These are phyloP conservation scores for Nakazawaea molendinolei DNA, from an alignment of 805 yeast species.

Conservation along the genomic window DNA sequence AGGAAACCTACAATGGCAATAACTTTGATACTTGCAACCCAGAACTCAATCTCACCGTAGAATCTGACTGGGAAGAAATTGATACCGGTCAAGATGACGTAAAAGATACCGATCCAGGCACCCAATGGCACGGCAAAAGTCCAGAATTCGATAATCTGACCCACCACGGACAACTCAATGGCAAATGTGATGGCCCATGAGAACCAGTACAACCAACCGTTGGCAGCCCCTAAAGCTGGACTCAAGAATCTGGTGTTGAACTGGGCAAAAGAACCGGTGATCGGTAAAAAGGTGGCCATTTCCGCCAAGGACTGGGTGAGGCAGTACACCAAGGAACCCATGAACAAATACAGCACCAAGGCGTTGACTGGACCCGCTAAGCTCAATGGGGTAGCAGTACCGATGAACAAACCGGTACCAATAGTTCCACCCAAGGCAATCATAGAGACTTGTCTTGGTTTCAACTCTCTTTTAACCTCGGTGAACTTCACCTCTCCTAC, in stretches of 20 bases:
- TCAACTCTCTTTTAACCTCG: conserved; percentile 51
- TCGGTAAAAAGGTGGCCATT: conserved; percentile 73
- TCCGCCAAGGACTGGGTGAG: conserved; percentile 73
- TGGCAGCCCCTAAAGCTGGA: conserved; percentile 68
- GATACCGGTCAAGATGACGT: conserved; percentile 42
- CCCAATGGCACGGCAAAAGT: conserved; percentile 62
- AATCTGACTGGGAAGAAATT: conserved; percentile 63
- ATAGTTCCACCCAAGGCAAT: conserved; percentile 76
- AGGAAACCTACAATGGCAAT: conserved; percentile 67
- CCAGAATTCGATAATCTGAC: conserved; percentile 62
- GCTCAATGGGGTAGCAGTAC: conserved; percentile 47
- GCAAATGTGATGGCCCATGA: conserved; percentile 76
- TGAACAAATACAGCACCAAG: conserved; percentile 56
- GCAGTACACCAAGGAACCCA: conserved; percentile 57
- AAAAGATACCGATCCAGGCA: conserved; percentile 67
- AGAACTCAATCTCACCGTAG: conserved; percentile 73
- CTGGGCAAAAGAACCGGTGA: conserved; percentile 61
- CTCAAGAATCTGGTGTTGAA: conserved; percentile 63
- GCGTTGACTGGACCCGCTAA: conserved; percentile 67
- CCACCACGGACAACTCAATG: conserved; percentile 64
- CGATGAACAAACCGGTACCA: conserved; percentile 72
- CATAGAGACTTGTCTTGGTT: conserved; percentile 67
- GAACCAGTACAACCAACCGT: conserved; percentile 71
- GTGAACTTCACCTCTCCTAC: conserved; percentile 23
- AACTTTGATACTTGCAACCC: conserved; percentile 64